Base-by-base conservation (phyloP, 2,329 filamentous ascomycete genomes). In the Karstenula rhodostoma region DNA sequence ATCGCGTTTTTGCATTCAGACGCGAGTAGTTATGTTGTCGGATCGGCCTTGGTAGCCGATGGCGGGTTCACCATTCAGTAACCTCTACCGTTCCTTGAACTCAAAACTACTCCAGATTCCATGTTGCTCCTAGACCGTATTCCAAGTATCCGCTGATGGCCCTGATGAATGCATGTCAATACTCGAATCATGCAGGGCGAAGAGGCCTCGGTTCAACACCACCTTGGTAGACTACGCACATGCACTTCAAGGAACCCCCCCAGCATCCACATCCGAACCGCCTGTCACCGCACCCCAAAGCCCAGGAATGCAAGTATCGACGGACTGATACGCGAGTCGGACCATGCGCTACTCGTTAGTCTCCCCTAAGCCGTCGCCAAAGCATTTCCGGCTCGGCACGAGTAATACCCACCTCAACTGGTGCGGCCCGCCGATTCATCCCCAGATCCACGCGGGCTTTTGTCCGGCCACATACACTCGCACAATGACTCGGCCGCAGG, bases 1-100 rank as follows among this genome's bases (percentile, higher is more conserved):
- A 88, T 86, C 62, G 82, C 89, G 19, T 93, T 89, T 72, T 75
- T 93, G 48, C 89, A 88, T 1, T 90, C 88, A 60, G 88, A 92
- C 29, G 90, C 93, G 70, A 88, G 87, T 0, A 83, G 81, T 3
- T 92, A 93, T 68, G 86, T 93, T 63, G 92, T 89, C 0, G 90
- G 90, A 0, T 83, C 89, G n/a, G 89, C 90, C 63, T 79, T 92
- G 62, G 86, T 90, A 56, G 85, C 90, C 46, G 86, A 88, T 77
- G 86, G 86, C 17, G 73, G 73, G 17, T 73, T 73, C 47, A 70
- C 71, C 5, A 62, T 72, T n/a, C 60, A 64, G 52, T 72, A 62
- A 43, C 15, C 32, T n/a, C n/a, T n/a, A 40, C 37, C 17, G 2
- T n/a, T 12, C 9, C 37, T 40, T n/a, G 15, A 40, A 8, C 3